These are phyloP conservation scores for Calophaca sinica DNA, from an alignment of 306 rosid genomes.

Conservation along the genomic window DNA sequence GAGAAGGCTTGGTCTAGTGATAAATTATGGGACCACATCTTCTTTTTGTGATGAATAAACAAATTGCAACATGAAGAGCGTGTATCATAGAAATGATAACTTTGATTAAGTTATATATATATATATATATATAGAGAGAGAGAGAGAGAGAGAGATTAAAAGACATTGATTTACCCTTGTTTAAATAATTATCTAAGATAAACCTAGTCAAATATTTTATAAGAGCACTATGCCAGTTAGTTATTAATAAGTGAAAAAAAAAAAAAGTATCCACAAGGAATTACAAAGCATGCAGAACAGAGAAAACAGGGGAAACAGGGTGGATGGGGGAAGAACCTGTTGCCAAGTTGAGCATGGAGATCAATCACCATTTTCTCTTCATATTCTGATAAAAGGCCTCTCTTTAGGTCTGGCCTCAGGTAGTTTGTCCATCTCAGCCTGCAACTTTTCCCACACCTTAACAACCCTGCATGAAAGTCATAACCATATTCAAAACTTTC, in stretches of 20 bases:
- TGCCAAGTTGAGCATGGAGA: conserved; percentile 95
- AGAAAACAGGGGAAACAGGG: conserved; percentile 31
- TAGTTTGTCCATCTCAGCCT: conserved; percentile 95
- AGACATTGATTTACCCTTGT: background rate
- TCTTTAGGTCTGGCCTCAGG: conserved; percentile 85
- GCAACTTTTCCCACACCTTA: conserved; percentile 98
- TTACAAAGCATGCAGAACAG: conserved; percentile 40
- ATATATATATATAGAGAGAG: too few relatives aligned
- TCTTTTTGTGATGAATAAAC: conserved; percentile 34
- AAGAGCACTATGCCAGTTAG: background rate
- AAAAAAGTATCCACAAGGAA: background rate
- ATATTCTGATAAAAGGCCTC: conserved; percentile 85
- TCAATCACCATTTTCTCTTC: conserved; percentile 95
- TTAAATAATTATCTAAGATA: conserved; percentile 24
- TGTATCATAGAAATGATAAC: conserved; percentile 31
- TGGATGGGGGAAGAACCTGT: conserved; percentile 57
- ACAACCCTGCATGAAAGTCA: conserved; percentile 63
- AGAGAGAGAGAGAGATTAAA: too few relatives aligned
- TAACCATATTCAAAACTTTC: conserved; percentile 1
- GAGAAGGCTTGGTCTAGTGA: conserved; percentile 14
- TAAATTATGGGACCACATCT: conserved; percentile 39
- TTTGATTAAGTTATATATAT: conserved; percentile 2
- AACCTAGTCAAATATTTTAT: conserved; percentile 30
- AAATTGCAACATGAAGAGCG: conserved; percentile 42
- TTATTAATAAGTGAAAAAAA: background rate